phyloP scores from a whole-genome alignment of 2,329 filamentous ascomycete species.

The Penicillium sp. region DNA sequence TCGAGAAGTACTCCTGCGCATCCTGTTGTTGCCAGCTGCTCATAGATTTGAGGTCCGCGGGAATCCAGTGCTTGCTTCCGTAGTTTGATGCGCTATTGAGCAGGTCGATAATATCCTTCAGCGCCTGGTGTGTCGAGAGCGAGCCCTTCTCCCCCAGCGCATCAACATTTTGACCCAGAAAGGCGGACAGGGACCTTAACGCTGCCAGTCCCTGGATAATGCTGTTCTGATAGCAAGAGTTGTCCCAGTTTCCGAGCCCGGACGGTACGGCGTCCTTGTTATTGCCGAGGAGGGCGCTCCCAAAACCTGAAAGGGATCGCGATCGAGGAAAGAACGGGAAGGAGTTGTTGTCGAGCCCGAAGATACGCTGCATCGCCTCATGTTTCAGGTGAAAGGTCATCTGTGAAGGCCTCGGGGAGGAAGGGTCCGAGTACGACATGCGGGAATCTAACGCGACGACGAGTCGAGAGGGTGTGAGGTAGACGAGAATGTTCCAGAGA shows the following conservation, averaged over 20 bases:
- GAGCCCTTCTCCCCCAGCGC: constrained; percentile 36
- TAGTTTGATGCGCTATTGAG: constrained; percentile 70
- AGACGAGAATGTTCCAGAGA: constrained; percentile 41
- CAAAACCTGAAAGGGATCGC: constrained; percentile 55
- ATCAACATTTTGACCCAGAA: constrained; percentile 53
- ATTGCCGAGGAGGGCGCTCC: constrained; percentile 41
- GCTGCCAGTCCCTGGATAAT: constrained; percentile 82
- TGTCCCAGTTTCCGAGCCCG: constrained; percentile 87
- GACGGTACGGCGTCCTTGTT: constrained; percentile 39
- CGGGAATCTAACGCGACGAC: constrained; percentile 51
- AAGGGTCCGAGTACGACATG: constrained; percentile 41
- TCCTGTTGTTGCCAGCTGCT: constrained; percentile 96
- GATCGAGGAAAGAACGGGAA: constrained; percentile 58
- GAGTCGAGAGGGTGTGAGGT: constrained; percentile 40
- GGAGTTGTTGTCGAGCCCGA: constrained; percentile 61
- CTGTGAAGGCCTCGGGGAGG: constrained; percentile 40
- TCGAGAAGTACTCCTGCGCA: constrained; percentile 95
- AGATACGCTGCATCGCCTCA: constrained; percentile 61
- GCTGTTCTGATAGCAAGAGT: constrained; percentile 97
- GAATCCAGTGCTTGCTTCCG: constrained; percentile 78
- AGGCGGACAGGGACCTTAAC: constrained; percentile 65
- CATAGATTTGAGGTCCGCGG: constrained; percentile 80
- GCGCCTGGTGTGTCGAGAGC: constrained; percentile 51
- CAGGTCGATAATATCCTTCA: constrained; percentile 66
- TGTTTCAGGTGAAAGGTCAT: constrained; percentile 56